phyloP scores from a whole-genome alignment of 176 grass and related monocot genomes.

The Alopecurus myosuroides region DNA sequence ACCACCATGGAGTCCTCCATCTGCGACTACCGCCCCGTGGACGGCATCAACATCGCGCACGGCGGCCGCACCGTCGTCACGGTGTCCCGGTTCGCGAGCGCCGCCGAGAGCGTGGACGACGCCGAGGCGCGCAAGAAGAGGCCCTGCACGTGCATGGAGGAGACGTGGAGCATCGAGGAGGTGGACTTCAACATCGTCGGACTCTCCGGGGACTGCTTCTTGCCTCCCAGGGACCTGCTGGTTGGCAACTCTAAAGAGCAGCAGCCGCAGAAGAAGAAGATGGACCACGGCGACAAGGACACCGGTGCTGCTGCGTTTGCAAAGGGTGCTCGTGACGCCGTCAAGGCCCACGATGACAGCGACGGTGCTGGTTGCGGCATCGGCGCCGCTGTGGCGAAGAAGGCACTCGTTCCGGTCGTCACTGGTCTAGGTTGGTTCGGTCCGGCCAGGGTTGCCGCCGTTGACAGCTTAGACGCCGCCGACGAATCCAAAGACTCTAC shows the following conservation, averaged over 20 bases:
- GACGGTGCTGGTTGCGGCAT: background rate
- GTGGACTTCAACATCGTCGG: conserved; percentile 71
- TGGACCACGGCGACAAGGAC: background rate
- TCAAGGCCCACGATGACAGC: background rate
- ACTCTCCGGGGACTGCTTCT: conserved; percentile 62
- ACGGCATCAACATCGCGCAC: conserved; percentile 80
- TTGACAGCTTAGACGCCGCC: background rate
- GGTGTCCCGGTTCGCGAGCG: conserved; percentile 31
- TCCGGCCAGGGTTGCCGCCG: conserved; percentile 21
- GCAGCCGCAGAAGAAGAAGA: background rate
- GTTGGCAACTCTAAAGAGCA: background rate
- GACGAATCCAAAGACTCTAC: background rate
- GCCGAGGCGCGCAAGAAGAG: background rate
- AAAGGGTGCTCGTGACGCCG: background rate
- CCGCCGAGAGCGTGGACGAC: conserved; percentile 15
- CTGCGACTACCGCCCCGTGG: conserved; percentile 62
- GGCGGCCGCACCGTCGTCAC: conserved; percentile 52
- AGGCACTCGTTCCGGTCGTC: conserved; percentile 9
- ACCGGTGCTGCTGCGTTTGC: too few relatives aligned
- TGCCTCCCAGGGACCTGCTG: conserved; percentile 62
- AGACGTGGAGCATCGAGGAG: conserved; percentile 79
- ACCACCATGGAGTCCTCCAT: conserved; percentile 63
- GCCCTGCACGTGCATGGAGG: conserved; percentile 47
- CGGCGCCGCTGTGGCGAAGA: background rate
- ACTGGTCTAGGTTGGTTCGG: conserved; percentile 20